phyloP scores from a whole-genome alignment of 768 basidiomycete species.

The Boletus vermiculosoides region DNA sequence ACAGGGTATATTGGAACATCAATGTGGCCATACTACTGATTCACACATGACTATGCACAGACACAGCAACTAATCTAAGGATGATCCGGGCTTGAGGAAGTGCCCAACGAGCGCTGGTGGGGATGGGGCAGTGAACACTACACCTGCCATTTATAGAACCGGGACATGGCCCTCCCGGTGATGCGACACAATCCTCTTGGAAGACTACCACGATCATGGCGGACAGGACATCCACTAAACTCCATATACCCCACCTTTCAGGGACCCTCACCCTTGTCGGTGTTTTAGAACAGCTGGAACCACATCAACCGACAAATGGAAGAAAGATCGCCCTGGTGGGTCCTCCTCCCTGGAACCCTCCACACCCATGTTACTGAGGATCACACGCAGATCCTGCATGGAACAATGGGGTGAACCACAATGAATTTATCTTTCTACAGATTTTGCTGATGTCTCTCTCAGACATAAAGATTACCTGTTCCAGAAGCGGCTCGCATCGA shows the following conservation, averaged over 20 bases:
- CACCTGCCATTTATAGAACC: constrained; percentile 26
- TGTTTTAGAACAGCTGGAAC: constrained; percentile 57
- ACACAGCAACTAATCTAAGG: neutral
- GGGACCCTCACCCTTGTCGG: constrained; percentile 54
- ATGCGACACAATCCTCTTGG: neutral
- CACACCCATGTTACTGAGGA: constrained; percentile 14
- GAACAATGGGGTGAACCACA: constrained; percentile 64
- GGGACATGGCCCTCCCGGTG: neutral
- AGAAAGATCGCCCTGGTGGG: constrained; percentile 65
- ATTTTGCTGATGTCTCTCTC: constrained; percentile 6
- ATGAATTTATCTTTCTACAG: neutral
- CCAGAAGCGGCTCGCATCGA: constrained; percentile 65
- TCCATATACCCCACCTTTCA: constrained; percentile 50
- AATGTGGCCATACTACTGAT: neutral
- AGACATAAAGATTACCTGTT: constrained; percentile 88
- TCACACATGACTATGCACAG: neutral
- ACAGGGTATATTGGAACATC: neutral
- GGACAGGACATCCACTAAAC: constrained; percentile 43
- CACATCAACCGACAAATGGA: constrained; percentile 50
- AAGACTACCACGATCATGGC: constrained; percentile 18
- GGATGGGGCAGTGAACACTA: constrained; percentile 15
- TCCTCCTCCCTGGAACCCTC: constrained; percentile 12
- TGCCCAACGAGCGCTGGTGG: neutral
- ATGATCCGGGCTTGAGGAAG: neutral
- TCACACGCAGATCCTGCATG: constrained; percentile 66